phyloP scores from a whole-genome alignment of 2,329 filamentous ascomycete species.

The Falciphora oryzae region DNA sequence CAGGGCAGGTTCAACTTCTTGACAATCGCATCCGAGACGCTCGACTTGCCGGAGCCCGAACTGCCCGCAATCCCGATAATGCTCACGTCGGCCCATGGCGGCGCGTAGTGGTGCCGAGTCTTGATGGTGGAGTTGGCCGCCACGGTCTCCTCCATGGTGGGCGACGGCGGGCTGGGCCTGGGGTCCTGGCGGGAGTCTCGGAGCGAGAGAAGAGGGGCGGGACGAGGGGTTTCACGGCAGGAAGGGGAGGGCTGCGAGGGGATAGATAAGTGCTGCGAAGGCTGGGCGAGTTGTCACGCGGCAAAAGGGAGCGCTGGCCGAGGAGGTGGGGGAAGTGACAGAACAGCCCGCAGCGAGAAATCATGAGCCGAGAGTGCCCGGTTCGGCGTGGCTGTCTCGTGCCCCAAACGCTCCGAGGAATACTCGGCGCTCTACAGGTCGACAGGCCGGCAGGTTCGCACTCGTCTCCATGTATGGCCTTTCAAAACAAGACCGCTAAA shows the following conservation, averaged over 20 bases:
- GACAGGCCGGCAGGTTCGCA: not conserved
- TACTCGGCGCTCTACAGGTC: not conserved
- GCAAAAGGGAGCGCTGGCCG: not conserved
- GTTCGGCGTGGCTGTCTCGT: not conserved
- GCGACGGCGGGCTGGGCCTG: not conserved
- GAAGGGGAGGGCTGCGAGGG: not conserved
- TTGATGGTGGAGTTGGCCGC: constrained; percentile 38
- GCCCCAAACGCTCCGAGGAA: not conserved
- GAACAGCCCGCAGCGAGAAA: not conserved
- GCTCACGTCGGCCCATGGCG: constrained; percentile 92
- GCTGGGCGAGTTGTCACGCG: not conserved
- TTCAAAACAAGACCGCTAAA: not conserved
- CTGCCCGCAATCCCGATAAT: constrained; percentile 96
- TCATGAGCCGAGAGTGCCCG: not conserved
- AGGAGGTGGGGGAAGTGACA: not conserved
- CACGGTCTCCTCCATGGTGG: constrained; percentile 10
- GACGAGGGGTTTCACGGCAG: not conserved
- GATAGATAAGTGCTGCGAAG: not conserved
- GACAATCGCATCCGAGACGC: constrained; percentile 86
- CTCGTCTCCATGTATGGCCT: not conserved
- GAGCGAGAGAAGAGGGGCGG: not conserved
- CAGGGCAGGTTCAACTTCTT: constrained; percentile 86
- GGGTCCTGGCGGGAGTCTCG: not conserved
- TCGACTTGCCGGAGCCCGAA: constrained; percentile 93
- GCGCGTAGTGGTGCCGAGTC: constrained; percentile 71